Percentiles rank a stretch among this genome's conserved stretches.
These are phyloP conservation scores for Mycena albidolilacea DNA, from an alignment of 768 basidiomycete species.

Conservation along the genomic window DNA sequence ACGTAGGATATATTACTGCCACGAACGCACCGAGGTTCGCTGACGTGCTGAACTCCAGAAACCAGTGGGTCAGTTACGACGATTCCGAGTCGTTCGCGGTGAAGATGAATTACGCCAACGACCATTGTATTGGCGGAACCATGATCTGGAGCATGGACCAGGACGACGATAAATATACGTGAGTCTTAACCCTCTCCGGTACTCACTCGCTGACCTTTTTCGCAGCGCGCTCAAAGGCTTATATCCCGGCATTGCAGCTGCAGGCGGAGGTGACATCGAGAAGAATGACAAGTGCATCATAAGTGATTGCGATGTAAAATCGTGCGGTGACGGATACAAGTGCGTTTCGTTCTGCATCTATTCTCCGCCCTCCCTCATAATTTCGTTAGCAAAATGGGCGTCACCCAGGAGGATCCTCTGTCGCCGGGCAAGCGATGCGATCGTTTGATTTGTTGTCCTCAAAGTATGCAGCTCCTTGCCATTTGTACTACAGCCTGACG, in stretches of 20 bases:
- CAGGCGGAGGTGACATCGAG: conserved; percentile 2
- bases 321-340: conserved; percentile 22
- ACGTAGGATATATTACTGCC: too few relatives aligned
- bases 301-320: conserved; percentile 4
- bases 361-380: too few relatives aligned
- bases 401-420: conserved; percentile 18
- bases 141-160: conserved; percentile 45
- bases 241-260: conserved; percentile 27
- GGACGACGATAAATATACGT: conserved; percentile 31
- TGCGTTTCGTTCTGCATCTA: background rate
- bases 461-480: background rate
- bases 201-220: conserved; percentile 7
- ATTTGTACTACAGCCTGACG: background rate
- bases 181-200: background rate
- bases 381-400: conserved; percentile 8
- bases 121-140: conserved; percentile 42
- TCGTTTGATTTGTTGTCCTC: conserved; percentile 22
- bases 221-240: conserved; percentile 13
- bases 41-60: background rate
- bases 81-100: conserved; percentile 29
- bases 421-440: conserved; percentile 11
- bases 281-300: conserved; percentile 30
- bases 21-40: too few relatives aligned
- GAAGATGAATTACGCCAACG: conserved; percentile 43
- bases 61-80: conserved; percentile 47